These are phyloP conservation scores for Podospora comata DNA, from an alignment of 495 filamentous ascomycete species.

Conservation along the genomic window DNA sequence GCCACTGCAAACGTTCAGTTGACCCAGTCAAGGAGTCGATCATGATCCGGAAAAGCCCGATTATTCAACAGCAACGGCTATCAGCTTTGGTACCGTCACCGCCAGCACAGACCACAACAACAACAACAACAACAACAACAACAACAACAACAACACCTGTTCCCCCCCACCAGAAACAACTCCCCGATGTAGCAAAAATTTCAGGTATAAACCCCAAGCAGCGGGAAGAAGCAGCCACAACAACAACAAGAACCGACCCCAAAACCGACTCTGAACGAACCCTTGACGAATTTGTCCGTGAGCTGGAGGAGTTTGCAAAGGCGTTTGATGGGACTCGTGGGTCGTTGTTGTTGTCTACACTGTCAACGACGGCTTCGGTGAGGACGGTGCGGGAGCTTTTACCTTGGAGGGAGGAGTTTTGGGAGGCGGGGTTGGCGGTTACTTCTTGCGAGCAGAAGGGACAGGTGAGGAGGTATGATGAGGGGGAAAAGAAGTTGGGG, in stretches of 20 bases:
- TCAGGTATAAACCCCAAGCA: background rate
- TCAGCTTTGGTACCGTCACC: slow-evolving; percentile 30
- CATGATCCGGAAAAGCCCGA: slow-evolving; percentile 30
- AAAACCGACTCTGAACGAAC: slow-evolving; percentile 29
- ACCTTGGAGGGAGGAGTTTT: slow-evolving; percentile 46
- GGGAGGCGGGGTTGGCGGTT: slow-evolving; percentile 47
- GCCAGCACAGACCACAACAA: background rate
- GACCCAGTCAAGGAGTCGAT: slow-evolving; percentile 33
- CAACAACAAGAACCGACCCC: background rate
- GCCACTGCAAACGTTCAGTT: background rate
- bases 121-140: background rate
- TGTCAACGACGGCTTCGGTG: slow-evolving; percentile 35
- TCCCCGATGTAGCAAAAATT: background rate
- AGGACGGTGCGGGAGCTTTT: slow-evolving; percentile 45
- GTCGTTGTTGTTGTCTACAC: slow-evolving; percentile 23
- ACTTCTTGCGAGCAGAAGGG: slow-evolving; percentile 45
- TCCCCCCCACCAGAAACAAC: background rate
- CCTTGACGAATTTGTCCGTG: slow-evolving; percentile 40
- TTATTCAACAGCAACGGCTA: slow-evolving; percentile 36
- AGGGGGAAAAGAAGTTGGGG: slow-evolving; percentile 1
- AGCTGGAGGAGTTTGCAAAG: slow-evolving; percentile 41
- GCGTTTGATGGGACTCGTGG: slow-evolving; percentile 25
- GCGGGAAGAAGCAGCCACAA: no score
- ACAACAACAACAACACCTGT: background rate
- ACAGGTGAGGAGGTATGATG: background rate